Percentiles rank a stretch among this genome's conserved stretches.
These are phyloP conservation scores for Ilex paraguariensis DNA, from an alignment of 305 asterid species.

Conservation along the genomic window DNA sequence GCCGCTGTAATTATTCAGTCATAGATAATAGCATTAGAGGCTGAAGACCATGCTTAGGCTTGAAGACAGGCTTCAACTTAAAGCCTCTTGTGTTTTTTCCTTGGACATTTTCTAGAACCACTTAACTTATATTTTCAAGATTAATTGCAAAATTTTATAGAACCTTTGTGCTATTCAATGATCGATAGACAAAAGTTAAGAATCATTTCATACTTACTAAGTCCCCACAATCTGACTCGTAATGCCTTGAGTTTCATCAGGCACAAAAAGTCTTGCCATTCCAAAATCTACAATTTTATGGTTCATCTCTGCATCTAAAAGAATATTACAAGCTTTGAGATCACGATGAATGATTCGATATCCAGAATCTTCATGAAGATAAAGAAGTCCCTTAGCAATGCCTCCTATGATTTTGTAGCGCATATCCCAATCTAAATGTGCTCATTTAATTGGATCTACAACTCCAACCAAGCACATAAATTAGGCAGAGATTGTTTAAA, in stretches of 20 bases:
- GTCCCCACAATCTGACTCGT: slow-evolving; percentile 25
- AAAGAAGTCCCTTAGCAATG: slow-evolving; percentile 26
- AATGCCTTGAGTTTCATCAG: slow-evolving; percentile 24
- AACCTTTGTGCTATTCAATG: no score
- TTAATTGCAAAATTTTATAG: no score
- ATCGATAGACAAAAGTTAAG: not conserved
- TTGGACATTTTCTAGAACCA: no score
- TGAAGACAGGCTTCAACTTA: no score
- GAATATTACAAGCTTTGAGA: slow-evolving; percentile 29
- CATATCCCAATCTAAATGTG: slow-evolving; percentile 16
- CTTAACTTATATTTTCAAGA: no score
- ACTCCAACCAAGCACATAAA: no score
- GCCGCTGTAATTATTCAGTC: slow-evolving; percentile 17
- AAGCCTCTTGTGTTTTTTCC: no score
- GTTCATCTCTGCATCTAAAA: slow-evolving; percentile 27
- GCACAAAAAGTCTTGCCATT: slow-evolving; percentile 25
- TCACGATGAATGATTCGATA: slow-evolving; percentile 28
- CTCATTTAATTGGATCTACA: slow-evolving; percentile 14
- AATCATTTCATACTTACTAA: slow-evolving; percentile 18
- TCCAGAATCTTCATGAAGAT: slow-evolving; percentile 32
- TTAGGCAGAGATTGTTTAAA: no score
- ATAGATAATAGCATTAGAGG: not conserved
- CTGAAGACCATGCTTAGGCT: not conserved
- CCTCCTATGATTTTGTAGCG: slow-evolving; percentile 21
- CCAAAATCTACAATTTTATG: slow-evolving; percentile 33